Evolutionary conservation across 106 monocot genomes (phyloP).

Genomic region (Dioscorea dumetorum): DNA sequence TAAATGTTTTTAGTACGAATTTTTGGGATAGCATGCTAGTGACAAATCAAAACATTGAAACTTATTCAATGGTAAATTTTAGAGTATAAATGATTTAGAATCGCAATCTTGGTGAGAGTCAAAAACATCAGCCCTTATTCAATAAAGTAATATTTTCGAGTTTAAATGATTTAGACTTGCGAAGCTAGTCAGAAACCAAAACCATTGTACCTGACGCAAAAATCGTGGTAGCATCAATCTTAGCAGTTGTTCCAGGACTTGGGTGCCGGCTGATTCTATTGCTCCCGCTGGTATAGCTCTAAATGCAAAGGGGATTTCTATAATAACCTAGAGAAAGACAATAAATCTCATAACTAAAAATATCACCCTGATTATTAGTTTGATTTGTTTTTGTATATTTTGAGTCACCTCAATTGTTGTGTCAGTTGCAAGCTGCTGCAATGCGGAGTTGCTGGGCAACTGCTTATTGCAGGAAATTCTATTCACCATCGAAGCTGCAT

Average conservation of each 20-base stretch:
- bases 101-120: too few species aligned
- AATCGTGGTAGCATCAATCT: constrained; percentile 86
- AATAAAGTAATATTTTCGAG: neutral
- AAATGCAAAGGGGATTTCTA: constrained; percentile 81
- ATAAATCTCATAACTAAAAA: neutral
- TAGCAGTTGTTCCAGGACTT: constrained; percentile 74
- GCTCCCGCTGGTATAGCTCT: constrained; percentile 55
- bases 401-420: constrained; percentile 69
- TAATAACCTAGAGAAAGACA: constrained; percentile 44
- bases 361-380: neutral
- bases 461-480: constrained; percentile 55
- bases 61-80: too few species aligned
- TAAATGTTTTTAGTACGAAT: neutral
- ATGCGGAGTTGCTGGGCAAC: constrained; percentile 19
- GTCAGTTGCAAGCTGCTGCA: constrained; percentile 63
- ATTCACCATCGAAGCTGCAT: constrained; percentile 99
- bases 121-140: too few species aligned
- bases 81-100: too few species aligned
- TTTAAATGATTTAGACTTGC: too few species aligned
- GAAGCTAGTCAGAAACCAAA: neutral
- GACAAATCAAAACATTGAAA: neutral
- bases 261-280: constrained; percentile 76
- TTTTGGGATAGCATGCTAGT: neutral
- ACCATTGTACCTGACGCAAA: constrained; percentile 53
- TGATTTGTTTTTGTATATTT: neutral